A percentile compares a stretch with the other conserved stretches of the same genome.
phyloP scores from a whole-genome alignment of 2,329 filamentous ascomycete genomes.

The Xylogone sp. region DNA sequence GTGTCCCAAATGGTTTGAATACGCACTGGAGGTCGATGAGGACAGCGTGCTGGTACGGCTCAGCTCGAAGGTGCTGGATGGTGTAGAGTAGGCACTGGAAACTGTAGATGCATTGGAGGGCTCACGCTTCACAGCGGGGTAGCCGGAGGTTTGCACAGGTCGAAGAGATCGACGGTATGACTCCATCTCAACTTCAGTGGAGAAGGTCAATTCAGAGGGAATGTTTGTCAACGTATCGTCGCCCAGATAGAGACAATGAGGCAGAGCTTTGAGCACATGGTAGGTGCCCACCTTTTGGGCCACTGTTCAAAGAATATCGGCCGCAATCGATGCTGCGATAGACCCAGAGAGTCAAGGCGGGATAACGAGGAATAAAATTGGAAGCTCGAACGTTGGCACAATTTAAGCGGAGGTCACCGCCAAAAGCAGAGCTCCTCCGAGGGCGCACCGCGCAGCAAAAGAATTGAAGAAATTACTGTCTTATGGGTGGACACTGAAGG shows the following conservation, averaged over 20 bases:
- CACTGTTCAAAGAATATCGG: background rate
- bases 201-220: background rate
- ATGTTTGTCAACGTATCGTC: background rate
- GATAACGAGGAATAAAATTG: background rate
- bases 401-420: background rate
- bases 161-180: conserved; percentile 57
- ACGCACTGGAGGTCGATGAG: conserved; percentile 65
- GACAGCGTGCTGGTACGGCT: conserved; percentile 68
- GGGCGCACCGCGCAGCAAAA: background rate
- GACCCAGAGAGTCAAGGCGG: background rate
- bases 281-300: background rate
- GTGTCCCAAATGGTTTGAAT: conserved; percentile 57
- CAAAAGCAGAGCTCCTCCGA: background rate
- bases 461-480: background rate
- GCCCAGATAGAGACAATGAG: background rate
- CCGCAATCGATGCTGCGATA: background rate
- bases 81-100: conserved; percentile 63
- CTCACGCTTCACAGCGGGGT: conserved; percentile 47
- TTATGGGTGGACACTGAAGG: background rate
- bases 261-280: background rate
- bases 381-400: background rate
- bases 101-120: conserved; percentile 68
- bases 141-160: conserved; percentile 50
- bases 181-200: conserved; percentile 12
- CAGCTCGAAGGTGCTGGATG: conserved; percentile 44